A percentile compares a stretch with the other conserved stretches of the same genome.
Evolutionary conservation across 352 stramenopile species (phyloP).

Genomic region (Elongisporangium senticosum): DNA sequence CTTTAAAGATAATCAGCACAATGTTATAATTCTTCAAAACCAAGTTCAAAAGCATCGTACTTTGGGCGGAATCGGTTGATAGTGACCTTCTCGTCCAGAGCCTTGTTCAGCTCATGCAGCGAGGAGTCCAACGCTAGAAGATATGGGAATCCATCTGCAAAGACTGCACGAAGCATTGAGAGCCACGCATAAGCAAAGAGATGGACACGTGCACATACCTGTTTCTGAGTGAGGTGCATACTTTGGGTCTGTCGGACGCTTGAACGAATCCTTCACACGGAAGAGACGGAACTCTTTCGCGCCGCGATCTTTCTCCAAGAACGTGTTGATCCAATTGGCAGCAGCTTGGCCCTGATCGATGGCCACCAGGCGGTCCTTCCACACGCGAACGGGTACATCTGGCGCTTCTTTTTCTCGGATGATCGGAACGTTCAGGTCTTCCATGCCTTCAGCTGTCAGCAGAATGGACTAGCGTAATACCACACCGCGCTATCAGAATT

Average conservation of each 20-base stretch:
- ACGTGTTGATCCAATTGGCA: conserved; percentile 55
- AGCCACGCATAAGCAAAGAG: background rate
- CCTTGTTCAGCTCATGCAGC: conserved; percentile 52
- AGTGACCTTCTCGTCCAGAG: conserved; percentile 39
- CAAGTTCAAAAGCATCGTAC: conserved; percentile 14
- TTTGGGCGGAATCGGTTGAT: conserved; percentile 86
- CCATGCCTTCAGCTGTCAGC: conserved; percentile 55
- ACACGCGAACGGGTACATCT: conserved; percentile 46
- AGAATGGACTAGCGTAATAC: conserved; percentile 27
- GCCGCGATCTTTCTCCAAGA: conserved; percentile 28
- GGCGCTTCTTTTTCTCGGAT: conserved; percentile 19
- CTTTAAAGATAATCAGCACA: conserved; percentile 15
- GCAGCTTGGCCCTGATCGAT: conserved; percentile 63
- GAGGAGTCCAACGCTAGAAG: conserved; percentile 56
- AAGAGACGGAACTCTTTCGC: conserved; percentile 48
- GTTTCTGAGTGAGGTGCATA: conserved; percentile 57
- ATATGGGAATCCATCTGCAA: conserved; percentile 78
- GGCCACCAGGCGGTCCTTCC: conserved; percentile 41
- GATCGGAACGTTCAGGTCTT: conserved; percentile 52
- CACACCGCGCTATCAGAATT: background rate
- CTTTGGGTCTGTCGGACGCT: conserved; percentile 42
- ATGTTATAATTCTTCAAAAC: background rate
- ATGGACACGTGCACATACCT: too few relatives aligned
- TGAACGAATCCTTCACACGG: conserved; percentile 51
- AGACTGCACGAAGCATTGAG: conserved; percentile 20